Evolutionary conservation across 1,284 basidiomycete species (phyloP), one percentile per base, ranked within the genome.

Genomic region (Cystobasidiaceae sp.): DNA sequence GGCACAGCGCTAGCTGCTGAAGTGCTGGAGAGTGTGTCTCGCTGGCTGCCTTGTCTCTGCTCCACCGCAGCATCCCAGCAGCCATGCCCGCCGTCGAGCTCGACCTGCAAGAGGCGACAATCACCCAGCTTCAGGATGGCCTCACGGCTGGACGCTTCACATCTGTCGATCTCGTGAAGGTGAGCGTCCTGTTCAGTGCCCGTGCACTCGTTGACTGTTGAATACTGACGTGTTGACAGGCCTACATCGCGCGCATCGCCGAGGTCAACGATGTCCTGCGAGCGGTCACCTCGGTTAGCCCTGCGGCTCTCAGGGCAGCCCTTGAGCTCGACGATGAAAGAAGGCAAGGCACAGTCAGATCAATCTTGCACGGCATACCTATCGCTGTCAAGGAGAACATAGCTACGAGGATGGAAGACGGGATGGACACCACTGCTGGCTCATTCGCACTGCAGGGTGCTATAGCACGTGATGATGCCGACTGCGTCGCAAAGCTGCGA

Each of bases 331-430:
- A 87, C 67, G 68, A 70, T 0, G 85, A 87, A 71, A 78, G 86
- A 2, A 75, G 76, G 23, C 49, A 58, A 1, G 77, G 71, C 0
- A 83, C 83, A 0, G 77, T 78, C 6, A 79, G 85, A 9, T 80
- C 85, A 19, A 71, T 75, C 0, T 74, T 88, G 43, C 86, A 88
- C 70, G 86, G 86, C 0, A 86, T 88, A 30, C 86, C 86, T 5
- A 79, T 88, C 44, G 75, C 87, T 2, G 71, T 88, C 60, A 88
- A 88, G 75, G 86, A 86, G 72, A 86, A 86, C 70, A 86, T 86
- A 33, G 85, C 81, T 0, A 86, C 85, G 0, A 68, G 82, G 27
- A 76, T 80, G 4, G 78, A 78, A 11, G 23, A 67, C 83, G 84
- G 85, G 0, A 82, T 87, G 84, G 85, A 87, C 68, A 81, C 80